These are phyloP conservation scores for Mentha longifolia DNA, from an alignment of 257 asterid genomes.

Conservation along the genomic window DNA sequence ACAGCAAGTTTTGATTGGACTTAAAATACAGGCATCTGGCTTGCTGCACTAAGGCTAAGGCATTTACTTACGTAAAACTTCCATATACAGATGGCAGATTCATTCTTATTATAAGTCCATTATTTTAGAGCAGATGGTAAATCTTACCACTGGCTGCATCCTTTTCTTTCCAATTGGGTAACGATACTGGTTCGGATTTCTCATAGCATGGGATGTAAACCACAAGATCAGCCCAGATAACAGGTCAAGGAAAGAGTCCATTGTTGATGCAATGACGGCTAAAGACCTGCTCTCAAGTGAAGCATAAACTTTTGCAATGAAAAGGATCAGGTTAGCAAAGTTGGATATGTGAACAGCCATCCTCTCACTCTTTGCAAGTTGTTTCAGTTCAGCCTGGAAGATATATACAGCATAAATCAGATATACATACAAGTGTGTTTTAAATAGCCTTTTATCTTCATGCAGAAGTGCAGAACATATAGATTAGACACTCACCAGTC, in stretches of 20 bases:
- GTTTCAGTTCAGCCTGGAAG: constrained; percentile 70
- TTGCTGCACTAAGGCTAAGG: background rate
- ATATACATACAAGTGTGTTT: constrained; percentile 12
- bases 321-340: constrained; percentile 71
- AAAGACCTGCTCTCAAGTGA: constrained; percentile 84
- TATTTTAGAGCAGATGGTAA: constrained; percentile 17
- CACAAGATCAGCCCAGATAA: constrained; percentile 88
- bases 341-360: constrained; percentile 74
- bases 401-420: constrained; percentile 20
- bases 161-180: constrained; percentile 93
- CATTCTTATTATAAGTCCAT: constrained; percentile 4
- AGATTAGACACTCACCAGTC: constrained; percentile 3
- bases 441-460: background rate
- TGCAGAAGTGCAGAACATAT: constrained; percentile 18
- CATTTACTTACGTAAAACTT: background rate
- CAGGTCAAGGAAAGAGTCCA: constrained; percentile 89
- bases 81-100: background rate
- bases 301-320: constrained; percentile 78
- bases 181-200: constrained; percentile 68
- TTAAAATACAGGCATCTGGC: background rate
- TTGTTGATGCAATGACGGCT: constrained; percentile 91
- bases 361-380: constrained; percentile 78
- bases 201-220: constrained; percentile 93
- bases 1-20: background rate
- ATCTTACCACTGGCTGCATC: constrained; percentile 94